Evolutionary conservation across 345 rosid species (phyloP).

Genomic region (Raphanus raphanistrum): DNA sequence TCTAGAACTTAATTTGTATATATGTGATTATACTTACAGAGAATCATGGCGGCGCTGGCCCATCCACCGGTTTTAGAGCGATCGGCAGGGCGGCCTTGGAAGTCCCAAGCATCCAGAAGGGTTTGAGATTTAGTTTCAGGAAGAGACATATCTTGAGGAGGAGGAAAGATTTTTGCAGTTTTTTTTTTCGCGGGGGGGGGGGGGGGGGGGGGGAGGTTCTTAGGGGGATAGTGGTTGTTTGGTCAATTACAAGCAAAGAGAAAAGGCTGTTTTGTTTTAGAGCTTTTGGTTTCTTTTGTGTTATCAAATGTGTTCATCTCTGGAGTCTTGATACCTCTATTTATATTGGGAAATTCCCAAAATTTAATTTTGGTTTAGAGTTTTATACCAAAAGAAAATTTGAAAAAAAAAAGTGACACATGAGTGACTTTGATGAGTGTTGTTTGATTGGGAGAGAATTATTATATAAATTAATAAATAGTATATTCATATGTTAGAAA

Average conservation of each 20-base stretch:
- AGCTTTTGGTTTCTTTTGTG: conserved; percentile 33
- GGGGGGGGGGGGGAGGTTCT: background rate
- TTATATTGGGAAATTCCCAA: conserved; percentile 41
- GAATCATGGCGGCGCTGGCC: conserved; percentile 88
- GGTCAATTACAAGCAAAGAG: conserved; percentile 8
- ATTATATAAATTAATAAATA: too few relatives aligned
- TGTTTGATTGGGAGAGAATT: conserved; percentile 32
- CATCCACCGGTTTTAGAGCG: conserved; percentile 80
- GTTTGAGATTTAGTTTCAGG: conserved; percentile 53
- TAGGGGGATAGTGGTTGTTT: background rate
- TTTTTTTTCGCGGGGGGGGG: background rate
- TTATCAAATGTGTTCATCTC: conserved; percentile 16
- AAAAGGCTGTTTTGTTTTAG: conserved; percentile 34
- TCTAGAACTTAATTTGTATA: background rate
- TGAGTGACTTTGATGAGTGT: conserved; percentile 36
- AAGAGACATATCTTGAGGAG: conserved; percentile 46
- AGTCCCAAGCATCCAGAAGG: conserved; percentile 90
- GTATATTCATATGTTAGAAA: too few relatives aligned
- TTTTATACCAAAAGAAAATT: background rate
- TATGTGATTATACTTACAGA: conserved; percentile 49
- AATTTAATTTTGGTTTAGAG: background rate
- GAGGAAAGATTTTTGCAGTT: background rate
- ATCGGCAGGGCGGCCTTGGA: conserved; percentile 73
- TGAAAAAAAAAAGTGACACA: conserved; percentile 34
- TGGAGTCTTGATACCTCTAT: conserved; percentile 21